phyloP scores from a whole-genome alignment of 164 flowering plant species.

The Kalanchoe fedtschenkoi region DNA sequence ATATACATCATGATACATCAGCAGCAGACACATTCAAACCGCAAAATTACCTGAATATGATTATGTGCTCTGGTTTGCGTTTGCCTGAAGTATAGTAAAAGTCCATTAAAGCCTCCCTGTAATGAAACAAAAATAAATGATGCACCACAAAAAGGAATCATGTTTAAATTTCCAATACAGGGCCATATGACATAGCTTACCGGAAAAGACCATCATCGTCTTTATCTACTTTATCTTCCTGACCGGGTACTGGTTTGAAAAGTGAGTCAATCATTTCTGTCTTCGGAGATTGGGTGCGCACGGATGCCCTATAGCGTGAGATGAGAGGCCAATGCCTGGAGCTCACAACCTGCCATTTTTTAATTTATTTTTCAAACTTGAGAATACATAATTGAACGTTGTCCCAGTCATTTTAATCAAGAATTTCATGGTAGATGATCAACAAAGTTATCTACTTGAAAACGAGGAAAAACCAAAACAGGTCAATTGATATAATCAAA shows the following conservation, averaged over 20 bases:
- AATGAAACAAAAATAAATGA: background rate
- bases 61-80: constrained; percentile 15
- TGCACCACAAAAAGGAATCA: too few relatives aligned
- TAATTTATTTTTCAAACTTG: too few relatives aligned
- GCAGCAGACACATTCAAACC: too few relatives aligned
- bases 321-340: constrained; percentile 19
- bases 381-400: background rate
- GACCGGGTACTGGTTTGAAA: constrained; percentile 9
- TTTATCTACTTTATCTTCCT: background rate
- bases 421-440: background rate
- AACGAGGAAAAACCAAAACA: background rate
- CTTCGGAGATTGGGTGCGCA: constrained; percentile 17
- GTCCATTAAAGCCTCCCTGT: constrained; percentile 2
- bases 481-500: too few relatives aligned
- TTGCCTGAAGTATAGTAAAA: constrained; percentile 12
- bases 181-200: background rate
- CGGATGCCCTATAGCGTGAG: constrained; percentile 17
- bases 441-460: too few relatives aligned
- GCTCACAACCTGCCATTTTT: constrained; percentile 15
- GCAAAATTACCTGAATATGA: constrained; percentile 13
- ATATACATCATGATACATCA: too few relatives aligned
- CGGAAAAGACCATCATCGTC: constrained; percentile 15
- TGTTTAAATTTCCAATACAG: too few relatives aligned
- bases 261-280: constrained; percentile 18
- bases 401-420: background rate